Evolutionary conservation across 2,329 filamentous ascomycete species (phyloP).

Genomic region (Calonectria ilicicola): DNA sequence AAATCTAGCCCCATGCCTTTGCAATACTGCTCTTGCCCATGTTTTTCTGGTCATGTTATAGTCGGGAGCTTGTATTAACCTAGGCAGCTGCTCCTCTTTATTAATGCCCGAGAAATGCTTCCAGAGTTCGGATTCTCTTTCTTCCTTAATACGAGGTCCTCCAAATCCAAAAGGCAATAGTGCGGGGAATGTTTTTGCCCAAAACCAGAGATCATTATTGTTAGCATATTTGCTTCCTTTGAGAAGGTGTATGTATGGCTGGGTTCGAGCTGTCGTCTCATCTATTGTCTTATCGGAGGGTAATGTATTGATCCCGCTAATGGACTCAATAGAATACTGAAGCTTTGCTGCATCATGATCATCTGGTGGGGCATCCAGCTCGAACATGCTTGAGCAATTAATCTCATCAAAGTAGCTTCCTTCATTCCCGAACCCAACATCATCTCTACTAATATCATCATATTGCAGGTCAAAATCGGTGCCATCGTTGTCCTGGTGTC

Average conservation of each 20-base stretch:
- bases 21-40: neutral
- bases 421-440: neutral
- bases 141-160: neutral
- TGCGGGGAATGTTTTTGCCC: neutral
- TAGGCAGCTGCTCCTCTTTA: neutral
- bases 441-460: neutral
- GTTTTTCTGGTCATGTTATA: neutral
- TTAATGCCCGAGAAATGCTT: neutral
- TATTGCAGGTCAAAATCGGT: neutral
- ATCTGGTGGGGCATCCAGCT: neutral
- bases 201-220: neutral
- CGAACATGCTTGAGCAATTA: neutral
- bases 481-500: neutral
- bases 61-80: no score
- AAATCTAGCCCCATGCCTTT: constrained; percentile 6
- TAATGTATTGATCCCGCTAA: neutral
- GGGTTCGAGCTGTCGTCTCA: no score
- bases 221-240: neutral
- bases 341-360: neutral
- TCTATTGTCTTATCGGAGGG: neutral
- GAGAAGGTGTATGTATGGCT: no score
- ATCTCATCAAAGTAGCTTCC: neutral
- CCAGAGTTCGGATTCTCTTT: neutral
- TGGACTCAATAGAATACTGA: neutral
- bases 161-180: neutral